Evolutionary conservation across 1,139 yeast genomes (phyloP), one percentile per base, ranked within the genome.

Genomic region (Pichia cactophila): DNA sequence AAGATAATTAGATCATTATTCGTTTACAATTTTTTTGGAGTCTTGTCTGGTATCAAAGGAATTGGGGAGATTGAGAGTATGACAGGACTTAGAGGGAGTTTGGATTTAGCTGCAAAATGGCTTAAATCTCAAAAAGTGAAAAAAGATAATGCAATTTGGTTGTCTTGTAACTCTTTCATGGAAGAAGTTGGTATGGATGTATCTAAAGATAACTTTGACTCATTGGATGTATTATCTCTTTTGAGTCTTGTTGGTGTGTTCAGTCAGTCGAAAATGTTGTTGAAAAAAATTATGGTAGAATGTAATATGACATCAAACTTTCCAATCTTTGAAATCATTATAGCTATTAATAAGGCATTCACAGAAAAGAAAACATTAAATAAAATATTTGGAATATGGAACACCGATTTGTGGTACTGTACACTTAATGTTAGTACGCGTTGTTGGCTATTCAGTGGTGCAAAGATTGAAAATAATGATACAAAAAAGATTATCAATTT

Each of bases 221-320:
- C 16, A 12, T 20, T 38, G 33, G 31, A 42, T 6, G 17, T 46
- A 20, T 35, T 51, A 31, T 44, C 46, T 4, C n/a, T 51, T n/a
- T 36, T 56, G 26, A 43, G 53, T 26, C 29, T 54, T 17, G 41
- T 50, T 26, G 70, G 75, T 46, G 77, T 78, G 60, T 66, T 80
- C 43, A 74, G 74, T 54, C 79, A 74, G 57, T 74, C 81, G 12
- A 78, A 78, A 61, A 74, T 77, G 63, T 67, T 80, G 0, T 78
- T 80, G 61, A 78, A 77, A 51, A 81, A 81, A 64, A 66, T 72
- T 44, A 76, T 75, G 60, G 80, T 77, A 54, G 84, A 81, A 60
- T 83, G 80, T 56, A 68, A 78, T 50, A 73, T 80, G 73, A 58
- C 65, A 8, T 52, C 68, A 56, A 67, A 53, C 7, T 71, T 72